phyloP scores from a whole-genome alignment of 2,329 filamentous ascomycete species.

The Conoideocrella luteorostrata region DNA sequence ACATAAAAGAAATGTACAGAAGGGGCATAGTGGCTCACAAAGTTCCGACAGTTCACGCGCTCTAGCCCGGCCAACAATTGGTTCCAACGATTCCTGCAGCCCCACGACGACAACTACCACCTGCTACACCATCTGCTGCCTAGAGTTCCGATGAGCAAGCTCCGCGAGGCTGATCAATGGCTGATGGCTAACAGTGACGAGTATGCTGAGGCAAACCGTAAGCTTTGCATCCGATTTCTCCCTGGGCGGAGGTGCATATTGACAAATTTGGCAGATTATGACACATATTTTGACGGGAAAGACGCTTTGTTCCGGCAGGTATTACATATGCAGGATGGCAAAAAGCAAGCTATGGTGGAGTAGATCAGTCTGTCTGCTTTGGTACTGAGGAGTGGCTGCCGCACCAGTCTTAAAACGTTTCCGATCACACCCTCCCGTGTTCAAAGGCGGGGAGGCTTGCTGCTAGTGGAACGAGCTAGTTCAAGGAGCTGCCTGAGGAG shows the following conservation, averaged over 20 bases:
- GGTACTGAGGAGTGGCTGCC: too few species aligned
- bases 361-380: too few species aligned
- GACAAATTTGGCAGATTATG: background rate
- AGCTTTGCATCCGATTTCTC: background rate
- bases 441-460: too few species aligned
- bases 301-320: background rate
- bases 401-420: too few species aligned
- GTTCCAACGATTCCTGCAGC: background rate
- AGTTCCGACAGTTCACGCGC: background rate
- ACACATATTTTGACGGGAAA: background rate
- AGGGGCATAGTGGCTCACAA: background rate
- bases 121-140: conserved; percentile 1
- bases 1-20: background rate
- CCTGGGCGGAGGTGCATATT: background rate
- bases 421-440: too few species aligned
- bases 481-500: too few species aligned
- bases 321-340: background rate
- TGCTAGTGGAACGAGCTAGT: too few species aligned
- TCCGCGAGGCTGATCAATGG: background rate
- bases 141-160: background rate
- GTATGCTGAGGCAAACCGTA: background rate
- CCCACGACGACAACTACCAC: conserved; percentile 1
- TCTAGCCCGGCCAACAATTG: conserved; percentile 2
- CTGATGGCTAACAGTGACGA: background rate
- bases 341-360: background rate